Evolutionary conservation across 129 eudicot genomes (phyloP).

Genomic region (Chrysanthemum seticuspe): DNA sequence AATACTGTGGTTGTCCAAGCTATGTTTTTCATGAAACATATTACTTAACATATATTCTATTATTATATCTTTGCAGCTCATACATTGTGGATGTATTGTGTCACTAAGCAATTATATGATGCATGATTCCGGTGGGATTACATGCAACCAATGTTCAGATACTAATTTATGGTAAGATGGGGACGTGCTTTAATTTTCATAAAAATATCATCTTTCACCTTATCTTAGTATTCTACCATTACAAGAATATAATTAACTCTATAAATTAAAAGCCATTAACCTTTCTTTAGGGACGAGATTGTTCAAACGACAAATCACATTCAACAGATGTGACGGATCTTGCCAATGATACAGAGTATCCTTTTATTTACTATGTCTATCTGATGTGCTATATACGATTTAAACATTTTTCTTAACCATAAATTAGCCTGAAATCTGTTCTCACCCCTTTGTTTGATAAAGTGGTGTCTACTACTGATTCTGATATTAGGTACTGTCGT

Average conservation of each 20-base stretch:
- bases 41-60: neutral
- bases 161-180: constrained; percentile 36
- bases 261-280: neutral
- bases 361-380: too few species aligned
- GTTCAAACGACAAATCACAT: too few species aligned
- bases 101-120: constrained; percentile 49
- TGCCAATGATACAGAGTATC: too few species aligned
- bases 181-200: constrained; percentile 5
- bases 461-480: constrained; percentile 41
- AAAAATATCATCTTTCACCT: neutral
- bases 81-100: constrained; percentile 68
- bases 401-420: constrained; percentile 39
- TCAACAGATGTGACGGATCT: too few species aligned
- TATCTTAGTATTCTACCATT: neutral
- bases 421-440: constrained; percentile 33
- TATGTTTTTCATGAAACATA: neutral
- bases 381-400: neutral
- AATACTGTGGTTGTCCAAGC: neutral
- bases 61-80: constrained; percentile 37
- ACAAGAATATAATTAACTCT: neutral
- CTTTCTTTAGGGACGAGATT: too few species aligned
- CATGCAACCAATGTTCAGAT: constrained; percentile 52
- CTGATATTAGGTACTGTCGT: constrained; percentile 39
- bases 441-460: constrained; percentile 51
- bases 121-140: constrained; percentile 58